These are phyloP conservation scores for Carex littledalei DNA, from an alignment of 176 grass and related monocot species.

Conservation along the genomic window DNA sequence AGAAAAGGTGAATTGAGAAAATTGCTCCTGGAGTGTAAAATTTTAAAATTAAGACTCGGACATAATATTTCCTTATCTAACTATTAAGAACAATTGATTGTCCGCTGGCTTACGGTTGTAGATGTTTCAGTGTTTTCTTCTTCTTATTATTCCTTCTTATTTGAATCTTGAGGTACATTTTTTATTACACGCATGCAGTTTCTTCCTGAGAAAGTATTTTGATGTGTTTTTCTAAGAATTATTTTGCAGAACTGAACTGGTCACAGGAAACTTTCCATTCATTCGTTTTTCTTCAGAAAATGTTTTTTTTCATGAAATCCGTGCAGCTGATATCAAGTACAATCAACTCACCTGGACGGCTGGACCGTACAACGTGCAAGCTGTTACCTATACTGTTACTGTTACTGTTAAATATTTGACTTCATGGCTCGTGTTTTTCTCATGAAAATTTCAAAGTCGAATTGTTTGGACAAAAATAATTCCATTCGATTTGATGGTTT, in stretches of 20 bases:
- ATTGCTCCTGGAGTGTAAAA: neutral
- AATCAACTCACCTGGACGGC: neutral
- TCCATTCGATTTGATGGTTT: neutral
- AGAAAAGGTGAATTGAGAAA: neutral
- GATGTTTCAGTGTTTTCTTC: neutral
- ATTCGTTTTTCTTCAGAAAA: neutral
- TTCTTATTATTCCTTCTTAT: neutral
- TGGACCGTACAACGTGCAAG: slow-evolving; percentile 4
- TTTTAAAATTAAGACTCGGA: neutral
- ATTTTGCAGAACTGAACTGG: neutral
- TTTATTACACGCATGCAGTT: neutral
- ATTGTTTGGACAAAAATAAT: neutral
- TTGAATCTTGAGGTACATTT: neutral
- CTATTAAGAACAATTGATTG: neutral
- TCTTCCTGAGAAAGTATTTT: neutral
- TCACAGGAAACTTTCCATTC: neutral
- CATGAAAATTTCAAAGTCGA: neutral
- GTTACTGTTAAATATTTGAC: neutral
- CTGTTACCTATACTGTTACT: neutral
- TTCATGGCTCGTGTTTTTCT: neutral
- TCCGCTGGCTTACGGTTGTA: neutral
- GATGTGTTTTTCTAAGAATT: neutral
- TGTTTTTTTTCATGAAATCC: neutral
- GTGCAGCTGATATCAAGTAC: neutral
- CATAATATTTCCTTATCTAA: neutral